phyloP scores from a whole-genome alignment of 192 early-diverging fungal species.

The Coemansia sp. region DNA sequence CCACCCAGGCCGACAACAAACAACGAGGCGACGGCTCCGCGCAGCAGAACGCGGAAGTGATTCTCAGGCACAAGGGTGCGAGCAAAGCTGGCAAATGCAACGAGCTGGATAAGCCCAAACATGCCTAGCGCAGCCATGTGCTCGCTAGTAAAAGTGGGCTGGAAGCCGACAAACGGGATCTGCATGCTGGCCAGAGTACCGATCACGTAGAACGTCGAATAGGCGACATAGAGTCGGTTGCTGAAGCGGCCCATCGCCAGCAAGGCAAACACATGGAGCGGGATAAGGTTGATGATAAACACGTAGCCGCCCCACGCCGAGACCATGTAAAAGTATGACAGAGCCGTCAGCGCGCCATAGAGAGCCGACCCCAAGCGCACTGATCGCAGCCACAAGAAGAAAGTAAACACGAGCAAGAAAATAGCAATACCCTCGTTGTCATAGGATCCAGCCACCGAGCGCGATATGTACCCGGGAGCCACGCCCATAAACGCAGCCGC shows the following conservation, averaged over 20 bases:
- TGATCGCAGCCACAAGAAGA: conserved; percentile 97
- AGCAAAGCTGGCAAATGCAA: conserved; percentile 87
- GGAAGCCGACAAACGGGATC: conserved; percentile 99
- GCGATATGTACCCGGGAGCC: conserved; percentile 99
- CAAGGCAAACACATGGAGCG: conserved; percentile 92
- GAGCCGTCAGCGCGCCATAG: conserved; percentile 79
- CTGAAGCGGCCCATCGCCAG: conserved; percentile 96
- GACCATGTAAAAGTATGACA: conserved; percentile 99
- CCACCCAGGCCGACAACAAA: conserved; percentile 55
- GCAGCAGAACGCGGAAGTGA: conserved; percentile 84
- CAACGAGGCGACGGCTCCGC: conserved; percentile 58
- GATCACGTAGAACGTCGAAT: conserved; percentile 96
- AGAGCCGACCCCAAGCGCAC: conserved; percentile 91
- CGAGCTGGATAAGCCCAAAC: conserved; percentile 94
- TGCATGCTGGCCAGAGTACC: conserved; percentile 98
- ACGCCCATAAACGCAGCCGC: conserved; percentile 98
- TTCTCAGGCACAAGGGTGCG: conserved; percentile 74
- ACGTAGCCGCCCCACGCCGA: conserved; percentile 99
- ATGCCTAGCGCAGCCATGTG: conserved; percentile 99
- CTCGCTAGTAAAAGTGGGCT: conserved; percentile 93
- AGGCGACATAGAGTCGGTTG: conserved; percentile 89
- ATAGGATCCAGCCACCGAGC: conserved; percentile 99
- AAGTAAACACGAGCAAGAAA: conserved; percentile 96
- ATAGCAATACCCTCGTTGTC: conserved; percentile 99
- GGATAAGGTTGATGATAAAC: conserved; percentile 99